A percentile compares a stretch with the other conserved stretches of the same genome.
Evolutionary conservation across 805 yeast genomes (phyloP).

Genomic region (Candida rishiriensis): DNA sequence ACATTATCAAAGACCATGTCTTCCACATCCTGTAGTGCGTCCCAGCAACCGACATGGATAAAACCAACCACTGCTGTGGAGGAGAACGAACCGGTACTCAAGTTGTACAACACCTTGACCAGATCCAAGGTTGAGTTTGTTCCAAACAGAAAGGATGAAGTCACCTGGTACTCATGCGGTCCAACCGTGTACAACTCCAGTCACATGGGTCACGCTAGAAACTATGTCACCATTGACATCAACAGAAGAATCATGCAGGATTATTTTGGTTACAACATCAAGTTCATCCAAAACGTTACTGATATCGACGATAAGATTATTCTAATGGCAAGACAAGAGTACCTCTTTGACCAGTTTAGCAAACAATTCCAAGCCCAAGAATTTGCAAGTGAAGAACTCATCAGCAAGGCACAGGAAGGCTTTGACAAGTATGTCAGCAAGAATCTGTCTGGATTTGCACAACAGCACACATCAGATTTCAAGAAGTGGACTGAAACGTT

Average conservation of each 20-base stretch:
- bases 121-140: slow-evolving; percentile 72
- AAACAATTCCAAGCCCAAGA: slow-evolving; percentile 24
- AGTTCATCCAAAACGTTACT: slow-evolving; percentile 95
- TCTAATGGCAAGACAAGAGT: slow-evolving; percentile 86
- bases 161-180: slow-evolving; percentile 97
- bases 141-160: slow-evolving; percentile 60
- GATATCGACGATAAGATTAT: slow-evolving; percentile 98
- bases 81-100: slow-evolving; percentile 39
- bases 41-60: slow-evolving; percentile 27
- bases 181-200: slow-evolving; percentile 96
- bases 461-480: slow-evolving; percentile 34
- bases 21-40: slow-evolving; percentile 1
- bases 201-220: slow-evolving; percentile 98
- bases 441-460: slow-evolving; percentile 45
- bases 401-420: slow-evolving; percentile 37
- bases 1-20: slow-evolving; percentile 4
- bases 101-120: slow-evolving; percentile 79
- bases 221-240: slow-evolving; percentile 91
- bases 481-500: slow-evolving; percentile 46
- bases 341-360: slow-evolving; percentile 63
- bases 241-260: slow-evolving; percentile 85
- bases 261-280: slow-evolving; percentile 85
- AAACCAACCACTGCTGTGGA: slow-evolving; percentile 20
- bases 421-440: slow-evolving; percentile 45
- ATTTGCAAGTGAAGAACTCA: slow-evolving; percentile 32